A percentile compares a stretch with the other conserved stretches of the same genome.
Conservation (phyloP, 352 stramenopile species). For the Pythium rishiriense region DNA sequence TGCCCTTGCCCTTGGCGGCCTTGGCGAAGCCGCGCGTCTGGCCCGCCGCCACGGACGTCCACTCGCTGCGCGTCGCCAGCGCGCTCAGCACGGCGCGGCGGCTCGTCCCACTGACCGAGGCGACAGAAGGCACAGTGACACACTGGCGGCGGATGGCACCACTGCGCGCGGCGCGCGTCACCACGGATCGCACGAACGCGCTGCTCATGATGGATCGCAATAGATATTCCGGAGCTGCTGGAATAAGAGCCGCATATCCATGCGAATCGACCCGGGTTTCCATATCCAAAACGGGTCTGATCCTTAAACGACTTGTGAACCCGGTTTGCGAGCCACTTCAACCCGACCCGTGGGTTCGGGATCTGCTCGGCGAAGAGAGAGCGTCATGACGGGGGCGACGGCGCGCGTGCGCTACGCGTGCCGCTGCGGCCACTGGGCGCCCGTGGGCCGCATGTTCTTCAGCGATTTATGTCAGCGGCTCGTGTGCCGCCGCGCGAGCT, state of each 20-base stretch:
- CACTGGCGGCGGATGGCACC: neutral
- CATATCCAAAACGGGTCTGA: neutral
- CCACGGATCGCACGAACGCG: conserved; percentile 4
- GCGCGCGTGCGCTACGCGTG: conserved; percentile 71
- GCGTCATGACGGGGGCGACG: neutral
- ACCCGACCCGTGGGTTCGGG: conserved; percentile 4
- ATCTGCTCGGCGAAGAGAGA: too few species aligned
- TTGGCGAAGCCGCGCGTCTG: conserved; percentile 62
- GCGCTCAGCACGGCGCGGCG: neutral
- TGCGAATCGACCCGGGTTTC: neutral
- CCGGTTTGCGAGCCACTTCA: neutral
- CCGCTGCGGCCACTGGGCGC: conserved; percentile 64
- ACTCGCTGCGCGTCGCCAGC: neutral
- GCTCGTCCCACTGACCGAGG: neutral
- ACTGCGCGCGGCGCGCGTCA: conserved; percentile 9
- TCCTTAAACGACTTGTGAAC: neutral
- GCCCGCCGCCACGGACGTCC: neutral
- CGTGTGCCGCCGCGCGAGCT: conserved; percentile 66
- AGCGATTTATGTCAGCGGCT: conserved; percentile 76
- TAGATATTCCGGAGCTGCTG: neutral
- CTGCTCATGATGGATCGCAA: neutral
- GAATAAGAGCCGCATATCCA: conserved; percentile 3
- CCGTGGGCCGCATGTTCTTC: conserved; percentile 65
- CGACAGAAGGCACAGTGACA: neutral
- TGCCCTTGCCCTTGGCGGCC: conserved; percentile 37